Percentiles rank a stretch among this genome's conserved stretches.
Evolutionary conservation across 768 basidiomycete genomes (phyloP).

Genomic region (Russula ochroleuca): DNA sequence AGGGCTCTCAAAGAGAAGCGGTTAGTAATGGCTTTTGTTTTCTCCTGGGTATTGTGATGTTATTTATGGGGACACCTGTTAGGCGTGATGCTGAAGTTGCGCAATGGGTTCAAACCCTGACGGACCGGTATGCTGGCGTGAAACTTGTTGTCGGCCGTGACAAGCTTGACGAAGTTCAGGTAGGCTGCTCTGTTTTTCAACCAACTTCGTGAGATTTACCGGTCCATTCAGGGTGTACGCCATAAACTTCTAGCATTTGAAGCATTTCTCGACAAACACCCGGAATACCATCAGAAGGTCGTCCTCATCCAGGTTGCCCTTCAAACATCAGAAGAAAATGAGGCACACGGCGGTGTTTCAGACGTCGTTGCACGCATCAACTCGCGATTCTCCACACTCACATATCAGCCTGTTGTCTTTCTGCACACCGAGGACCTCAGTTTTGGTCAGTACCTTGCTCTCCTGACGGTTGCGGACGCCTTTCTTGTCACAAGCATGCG

Average conservation of each 20-base stretch:
- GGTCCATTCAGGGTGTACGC: constrained; percentile 52
- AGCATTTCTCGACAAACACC: constrained; percentile 69
- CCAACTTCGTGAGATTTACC: not conserved
- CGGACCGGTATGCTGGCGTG: constrained; percentile 79
- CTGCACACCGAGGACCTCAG: constrained; percentile 80
- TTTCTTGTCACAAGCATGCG: constrained; percentile 81
- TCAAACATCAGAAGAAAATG: constrained; percentile 74
- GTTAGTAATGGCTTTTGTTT: constrained; percentile 36
- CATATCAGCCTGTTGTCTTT: constrained; percentile 85
- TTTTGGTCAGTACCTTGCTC: constrained; percentile 79
- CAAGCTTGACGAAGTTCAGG: constrained; percentile 77
- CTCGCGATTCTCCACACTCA: constrained; percentile 75
- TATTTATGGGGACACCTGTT: constrained; percentile 12
- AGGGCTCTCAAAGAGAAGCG: constrained; percentile 59
- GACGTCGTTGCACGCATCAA: constrained; percentile 79
- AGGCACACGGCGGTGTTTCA: constrained; percentile 65
- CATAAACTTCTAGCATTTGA: constrained; percentile 86
- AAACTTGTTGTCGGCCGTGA: constrained; percentile 85
- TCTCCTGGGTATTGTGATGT: not conserved
- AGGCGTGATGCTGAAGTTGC: constrained; percentile 72
- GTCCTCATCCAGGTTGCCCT: constrained; percentile 86
- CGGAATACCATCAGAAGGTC: constrained; percentile 77
- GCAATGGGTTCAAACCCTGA: constrained; percentile 78
- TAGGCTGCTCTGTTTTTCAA: constrained; percentile 44
- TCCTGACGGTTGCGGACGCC: constrained; percentile 78